Evolutionary conservation across 192 early-diverging fungal genomes (phyloP).

Genomic region (Coemansia sp.): DNA sequence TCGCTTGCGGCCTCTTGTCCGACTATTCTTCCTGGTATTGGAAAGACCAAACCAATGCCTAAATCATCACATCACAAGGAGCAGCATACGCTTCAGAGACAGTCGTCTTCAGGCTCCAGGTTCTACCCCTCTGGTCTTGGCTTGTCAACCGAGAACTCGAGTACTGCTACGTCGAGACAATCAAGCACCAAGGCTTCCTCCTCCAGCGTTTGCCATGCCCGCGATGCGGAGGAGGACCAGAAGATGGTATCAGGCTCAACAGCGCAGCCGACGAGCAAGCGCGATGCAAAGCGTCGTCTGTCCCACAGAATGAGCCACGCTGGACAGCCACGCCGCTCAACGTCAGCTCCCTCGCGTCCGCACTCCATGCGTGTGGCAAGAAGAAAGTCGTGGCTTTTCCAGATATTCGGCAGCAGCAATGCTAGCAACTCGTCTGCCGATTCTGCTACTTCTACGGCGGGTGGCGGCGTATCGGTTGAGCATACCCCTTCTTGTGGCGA

Average conservation of each 20-base stretch:
- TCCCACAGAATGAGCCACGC: slow-evolving; percentile 34
- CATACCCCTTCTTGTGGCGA: not conserved
- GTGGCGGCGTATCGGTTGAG: not conserved
- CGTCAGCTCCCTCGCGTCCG: slow-evolving; percentile 45
- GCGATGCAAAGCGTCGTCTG: slow-evolving; percentile 7
- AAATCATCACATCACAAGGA: slow-evolving; percentile 5
- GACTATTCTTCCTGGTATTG: slow-evolving; percentile 14
- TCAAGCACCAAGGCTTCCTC: slow-evolving; percentile 8
- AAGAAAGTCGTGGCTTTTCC: slow-evolving; percentile 37
- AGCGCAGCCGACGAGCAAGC: not conserved
- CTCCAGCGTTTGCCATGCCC: not conserved
- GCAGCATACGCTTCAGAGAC: not conserved
- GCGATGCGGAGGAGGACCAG: not conserved
- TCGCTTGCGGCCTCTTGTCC: slow-evolving; percentile 41
- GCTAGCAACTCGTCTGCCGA: not conserved
- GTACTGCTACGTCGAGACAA: not conserved
- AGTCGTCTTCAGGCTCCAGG: slow-evolving; percentile 22
- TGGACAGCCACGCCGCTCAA: slow-evolving; percentile 39
- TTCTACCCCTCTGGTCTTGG: slow-evolving; percentile 32
- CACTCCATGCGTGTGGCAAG: slow-evolving; percentile 43
- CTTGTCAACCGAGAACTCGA: not conserved
- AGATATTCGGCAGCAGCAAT: slow-evolving; percentile 33
- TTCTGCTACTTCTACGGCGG: not conserved
- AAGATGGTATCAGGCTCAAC: not conserved
- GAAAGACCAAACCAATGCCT: not conserved